Conservation (phyloP, 495 filamentous ascomycete species). For the Massariosphaeria phaeospora region DNA sequence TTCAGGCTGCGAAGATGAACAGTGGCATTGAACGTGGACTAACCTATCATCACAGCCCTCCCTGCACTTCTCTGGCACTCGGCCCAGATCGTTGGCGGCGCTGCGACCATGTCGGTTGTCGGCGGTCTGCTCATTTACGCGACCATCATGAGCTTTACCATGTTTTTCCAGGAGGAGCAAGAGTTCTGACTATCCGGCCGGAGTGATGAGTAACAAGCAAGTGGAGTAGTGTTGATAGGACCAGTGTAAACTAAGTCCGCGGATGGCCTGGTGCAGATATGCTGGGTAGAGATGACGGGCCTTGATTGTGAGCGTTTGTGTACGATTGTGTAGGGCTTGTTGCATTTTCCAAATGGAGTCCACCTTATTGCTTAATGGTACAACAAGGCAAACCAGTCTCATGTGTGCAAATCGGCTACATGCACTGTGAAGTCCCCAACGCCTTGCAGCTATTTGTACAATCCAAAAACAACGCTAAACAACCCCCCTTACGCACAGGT, state of each 20-base stretch:
- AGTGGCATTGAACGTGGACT: conserved; percentile 10
- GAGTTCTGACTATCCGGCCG: conserved; percentile 54
- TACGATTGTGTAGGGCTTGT: conserved; percentile 16
- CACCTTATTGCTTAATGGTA: too few species aligned
- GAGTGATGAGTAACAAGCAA: neutral
- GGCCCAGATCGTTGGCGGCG: conserved; percentile 68
- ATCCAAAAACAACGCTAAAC: neutral
- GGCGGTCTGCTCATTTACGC: conserved; percentile 94
- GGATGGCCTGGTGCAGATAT: neutral
- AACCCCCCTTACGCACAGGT: too few species aligned
- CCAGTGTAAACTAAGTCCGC: neutral
- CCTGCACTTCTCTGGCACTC: conserved; percentile 85
- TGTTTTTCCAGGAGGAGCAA: conserved; percentile 97
- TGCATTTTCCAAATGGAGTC: conserved; percentile 12
- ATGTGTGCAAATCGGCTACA: too few species aligned
- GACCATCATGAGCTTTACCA: conserved; percentile 92
- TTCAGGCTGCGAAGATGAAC: neutral
- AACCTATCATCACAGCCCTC: conserved; percentile 57
- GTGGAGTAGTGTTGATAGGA: neutral
- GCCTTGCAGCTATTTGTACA: conserved; percentile 18
- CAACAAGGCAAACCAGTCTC: too few species aligned
- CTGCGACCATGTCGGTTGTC: conserved; percentile 91
- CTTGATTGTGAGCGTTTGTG: conserved; percentile 1
- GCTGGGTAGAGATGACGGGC: neutral
- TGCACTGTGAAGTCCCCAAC: conserved; percentile 5